Conservation (phyloP, 768 basidiomycete species). For the Plicaturopsis crispa region DNA sequence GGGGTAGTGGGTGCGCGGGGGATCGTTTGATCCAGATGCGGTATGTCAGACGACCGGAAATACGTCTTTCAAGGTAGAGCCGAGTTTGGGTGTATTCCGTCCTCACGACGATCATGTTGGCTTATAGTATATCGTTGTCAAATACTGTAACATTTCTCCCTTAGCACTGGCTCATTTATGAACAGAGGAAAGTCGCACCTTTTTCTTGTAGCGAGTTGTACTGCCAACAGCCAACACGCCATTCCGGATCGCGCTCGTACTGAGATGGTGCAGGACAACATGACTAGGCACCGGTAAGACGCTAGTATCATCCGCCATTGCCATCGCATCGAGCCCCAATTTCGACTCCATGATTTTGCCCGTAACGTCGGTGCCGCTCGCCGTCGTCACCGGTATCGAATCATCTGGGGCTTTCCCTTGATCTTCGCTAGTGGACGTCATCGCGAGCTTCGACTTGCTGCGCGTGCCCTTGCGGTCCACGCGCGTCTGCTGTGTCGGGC, state of each 20-base stretch:
- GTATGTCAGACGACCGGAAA: no score
- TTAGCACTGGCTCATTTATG: conserved; percentile 8
- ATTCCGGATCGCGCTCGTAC: conserved; percentile 91
- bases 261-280: conserved; percentile 90
- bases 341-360: no score
- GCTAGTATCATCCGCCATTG: conserved; percentile 78
- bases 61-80: no score
- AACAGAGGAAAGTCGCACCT: conserved; percentile 40
- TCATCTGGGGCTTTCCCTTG: no score
- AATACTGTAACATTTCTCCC: conserved; percentile 42
- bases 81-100: no score
- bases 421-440: no score
- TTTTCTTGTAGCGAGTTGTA: conserved; percentile 87
- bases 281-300: conserved; percentile 91
- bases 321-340: conserved; percentile 27
- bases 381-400: conserved; percentile 27
- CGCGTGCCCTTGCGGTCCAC: conserved; percentile 13
- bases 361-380: conserved; percentile 30
- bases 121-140: conserved; percentile 82
- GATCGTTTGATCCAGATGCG: no score
- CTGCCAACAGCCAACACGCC: conserved; percentile 89
- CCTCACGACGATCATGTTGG: conserved; percentile 51
- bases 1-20: no score
- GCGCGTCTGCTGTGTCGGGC: conserved; percentile 4
- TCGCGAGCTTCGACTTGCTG: conserved; percentile 22